Evolutionary conservation across 1,139 yeast genomes (phyloP).

Genomic region (Debaryomyces sp.): DNA sequence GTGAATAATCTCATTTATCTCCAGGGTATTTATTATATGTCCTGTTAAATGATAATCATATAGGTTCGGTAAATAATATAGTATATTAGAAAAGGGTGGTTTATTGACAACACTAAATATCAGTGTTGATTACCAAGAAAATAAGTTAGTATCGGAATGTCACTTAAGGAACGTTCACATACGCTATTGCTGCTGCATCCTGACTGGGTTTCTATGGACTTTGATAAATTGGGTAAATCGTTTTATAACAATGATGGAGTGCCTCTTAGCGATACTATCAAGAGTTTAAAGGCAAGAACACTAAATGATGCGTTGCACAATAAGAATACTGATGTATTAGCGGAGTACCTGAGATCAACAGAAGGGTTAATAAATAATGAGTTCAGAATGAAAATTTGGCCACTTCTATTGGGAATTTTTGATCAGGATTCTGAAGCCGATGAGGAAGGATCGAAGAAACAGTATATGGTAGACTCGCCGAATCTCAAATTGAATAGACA

Average conservation of each 20-base stretch:
- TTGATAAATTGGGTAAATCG: slow-evolving; percentile 49
- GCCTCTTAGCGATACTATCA: slow-evolving; percentile 45
- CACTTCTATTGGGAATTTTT: slow-evolving; percentile 35
- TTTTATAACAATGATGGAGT: slow-evolving; percentile 44
- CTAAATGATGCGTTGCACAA: slow-evolving; percentile 39
- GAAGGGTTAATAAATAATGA: slow-evolving; percentile 51
- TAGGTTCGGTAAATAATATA: background rate
- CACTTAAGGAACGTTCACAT: background rate
- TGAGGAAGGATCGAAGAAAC: background rate
- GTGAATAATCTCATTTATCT: background rate
- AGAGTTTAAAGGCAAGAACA: slow-evolving; percentile 41
- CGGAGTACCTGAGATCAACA: slow-evolving; percentile 42
- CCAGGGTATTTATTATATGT: background rate
- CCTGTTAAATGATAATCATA: background rate
- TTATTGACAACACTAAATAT: background rate
- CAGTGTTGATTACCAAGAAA: background rate
- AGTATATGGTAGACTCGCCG: slow-evolving; percentile 6
- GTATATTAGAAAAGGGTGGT: background rate
- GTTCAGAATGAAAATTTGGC: slow-evolving; percentile 52
- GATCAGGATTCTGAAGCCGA: background rate
- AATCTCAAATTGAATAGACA: slow-evolving; percentile 1
- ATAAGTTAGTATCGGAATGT: background rate
- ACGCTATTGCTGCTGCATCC: slow-evolving; percentile 24
- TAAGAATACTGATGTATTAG: slow-evolving; percentile 30
- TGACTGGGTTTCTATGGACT: slow-evolving; percentile 56